These are phyloP conservation scores for Sporothrix pallida DNA, from an alignment of 2,329 filamentous ascomycete genomes.

Conservation along the genomic window DNA sequence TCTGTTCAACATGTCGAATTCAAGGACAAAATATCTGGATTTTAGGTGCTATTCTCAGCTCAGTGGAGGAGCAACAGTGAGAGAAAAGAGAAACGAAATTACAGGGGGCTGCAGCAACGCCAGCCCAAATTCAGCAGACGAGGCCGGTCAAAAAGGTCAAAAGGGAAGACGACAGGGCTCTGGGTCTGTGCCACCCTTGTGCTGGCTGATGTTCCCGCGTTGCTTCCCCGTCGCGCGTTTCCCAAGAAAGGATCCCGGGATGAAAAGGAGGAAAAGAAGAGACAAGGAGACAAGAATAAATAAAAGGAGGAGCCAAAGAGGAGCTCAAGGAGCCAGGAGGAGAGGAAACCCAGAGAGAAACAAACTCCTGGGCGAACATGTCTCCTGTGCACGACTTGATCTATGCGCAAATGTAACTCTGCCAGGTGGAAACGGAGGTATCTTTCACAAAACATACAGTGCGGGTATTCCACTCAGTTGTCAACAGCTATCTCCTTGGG, in stretches of 20 bases:
- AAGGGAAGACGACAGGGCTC: neutral
- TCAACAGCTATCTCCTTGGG: too few relatives aligned
- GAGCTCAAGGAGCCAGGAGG: too few relatives aligned
- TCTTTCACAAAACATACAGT: neutral
- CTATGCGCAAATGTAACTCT: slow-evolving; percentile 20
- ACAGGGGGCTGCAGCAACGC: slow-evolving; percentile 21
- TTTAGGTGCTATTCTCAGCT: neutral
- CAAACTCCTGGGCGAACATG: slow-evolving; percentile 2
- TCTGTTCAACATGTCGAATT: neutral
- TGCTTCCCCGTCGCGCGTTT: slow-evolving; percentile 2
- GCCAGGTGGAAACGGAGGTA: neutral
- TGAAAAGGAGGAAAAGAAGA: neutral
- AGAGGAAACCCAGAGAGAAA: neutral
- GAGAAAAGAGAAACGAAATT: neutral
- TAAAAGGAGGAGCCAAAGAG: too few relatives aligned
- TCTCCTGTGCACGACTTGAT: slow-evolving; percentile 20
- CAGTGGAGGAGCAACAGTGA: neutral
- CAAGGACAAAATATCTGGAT: neutral
- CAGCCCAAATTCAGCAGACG: neutral
- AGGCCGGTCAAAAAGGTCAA: slow-evolving; percentile 3
- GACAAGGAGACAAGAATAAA: neutral
- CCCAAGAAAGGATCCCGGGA: slow-evolving; percentile 18
- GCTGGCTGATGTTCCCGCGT: slow-evolving; percentile 6
- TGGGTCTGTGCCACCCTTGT: slow-evolving; percentile 21
- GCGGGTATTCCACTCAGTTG: neutral